Percentiles rank a stretch among this genome's conserved stretches.
phyloP scores from a whole-genome alignment of 192 early-diverging fungal genomes.

The Backusella australiensis region DNA sequence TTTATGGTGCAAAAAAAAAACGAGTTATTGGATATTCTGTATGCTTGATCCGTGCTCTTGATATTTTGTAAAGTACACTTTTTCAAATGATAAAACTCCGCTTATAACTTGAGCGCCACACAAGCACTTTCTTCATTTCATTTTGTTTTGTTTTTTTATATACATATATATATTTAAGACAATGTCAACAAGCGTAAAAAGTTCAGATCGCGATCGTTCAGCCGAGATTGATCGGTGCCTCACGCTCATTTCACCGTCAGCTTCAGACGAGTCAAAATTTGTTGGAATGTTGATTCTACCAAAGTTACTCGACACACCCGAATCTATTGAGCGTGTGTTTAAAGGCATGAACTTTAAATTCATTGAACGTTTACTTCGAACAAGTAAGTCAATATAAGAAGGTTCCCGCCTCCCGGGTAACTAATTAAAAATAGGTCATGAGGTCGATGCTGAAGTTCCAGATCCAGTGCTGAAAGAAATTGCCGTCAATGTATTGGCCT shows the following conservation, averaged over 20 bases:
- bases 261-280: constrained; percentile 51
- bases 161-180: background rate
- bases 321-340: constrained; percentile 36
- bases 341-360: constrained; percentile 52
- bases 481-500: constrained; percentile 41
- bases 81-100: background rate
- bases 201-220: constrained; percentile 19
- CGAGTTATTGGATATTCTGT: too few relatives aligned
- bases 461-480: constrained; percentile 38
- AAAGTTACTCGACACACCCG: constrained; percentile 37
- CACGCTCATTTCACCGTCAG: constrained; percentile 31
- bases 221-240: constrained; percentile 41
- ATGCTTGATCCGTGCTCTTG: too few relatives aligned
- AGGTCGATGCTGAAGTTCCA: constrained; percentile 23
- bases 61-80: background rate
- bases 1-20: too few relatives aligned
- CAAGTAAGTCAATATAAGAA: constrained; percentile 28
- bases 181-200: constrained; percentile 3
- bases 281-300: constrained; percentile 48
- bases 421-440: background rate
- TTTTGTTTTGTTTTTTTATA: background rate
- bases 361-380: constrained; percentile 44
- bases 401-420: background rate
- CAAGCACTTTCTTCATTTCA: too few relatives aligned
- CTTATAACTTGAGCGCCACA: too few relatives aligned